Conservation (phyloP, 2,329 filamentous ascomycete species). For the Colletotrichum ledebouriae region DNA sequence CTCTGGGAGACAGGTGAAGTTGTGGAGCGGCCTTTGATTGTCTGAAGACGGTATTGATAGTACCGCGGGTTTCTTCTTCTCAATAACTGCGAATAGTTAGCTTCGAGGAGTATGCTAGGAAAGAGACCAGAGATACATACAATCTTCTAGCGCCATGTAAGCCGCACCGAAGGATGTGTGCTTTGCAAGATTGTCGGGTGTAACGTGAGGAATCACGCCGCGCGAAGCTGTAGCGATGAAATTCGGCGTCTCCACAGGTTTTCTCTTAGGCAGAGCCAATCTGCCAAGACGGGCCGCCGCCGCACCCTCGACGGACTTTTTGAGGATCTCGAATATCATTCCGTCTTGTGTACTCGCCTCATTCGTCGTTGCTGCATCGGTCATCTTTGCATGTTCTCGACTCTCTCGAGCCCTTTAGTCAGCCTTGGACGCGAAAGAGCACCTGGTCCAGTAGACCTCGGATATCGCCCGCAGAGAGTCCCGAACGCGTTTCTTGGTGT, state of each 20-base stretch:
- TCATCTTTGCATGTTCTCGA: slow-evolving; percentile 42
- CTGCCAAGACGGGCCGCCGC: slow-evolving; percentile 74
- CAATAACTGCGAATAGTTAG: slow-evolving; percentile 61
- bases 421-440: slow-evolving; percentile 3
- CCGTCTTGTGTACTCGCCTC: slow-evolving; percentile 40
- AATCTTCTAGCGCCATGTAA: slow-evolving; percentile 92
- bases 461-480: background rate
- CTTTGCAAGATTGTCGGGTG: slow-evolving; percentile 82
- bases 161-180: slow-evolving; percentile 76
- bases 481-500: background rate
- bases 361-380: slow-evolving; percentile 40
- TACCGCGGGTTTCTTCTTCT: slow-evolving; percentile 65
- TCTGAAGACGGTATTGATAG: slow-evolving; percentile 50
- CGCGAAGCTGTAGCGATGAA: slow-evolving; percentile 86
- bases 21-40: slow-evolving; percentile 72
- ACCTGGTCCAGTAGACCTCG: background rate
- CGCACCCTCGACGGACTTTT: slow-evolving; percentile 54
- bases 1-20: slow-evolving; percentile 80
- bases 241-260: slow-evolving; percentile 83
- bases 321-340: slow-evolving; percentile 64
- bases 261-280: slow-evolving; percentile 72
- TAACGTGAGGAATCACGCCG: slow-evolving; percentile 87
- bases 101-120: background rate
- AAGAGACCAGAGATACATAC: slow-evolving; percentile 66
- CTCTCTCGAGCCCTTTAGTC: slow-evolving; percentile 9